A percentile compares a stretch with the other conserved stretches of the same genome.
Conservation (phyloP, 2,329 filamentous ascomycete species). For the Aureobasidium sp. region DNA sequence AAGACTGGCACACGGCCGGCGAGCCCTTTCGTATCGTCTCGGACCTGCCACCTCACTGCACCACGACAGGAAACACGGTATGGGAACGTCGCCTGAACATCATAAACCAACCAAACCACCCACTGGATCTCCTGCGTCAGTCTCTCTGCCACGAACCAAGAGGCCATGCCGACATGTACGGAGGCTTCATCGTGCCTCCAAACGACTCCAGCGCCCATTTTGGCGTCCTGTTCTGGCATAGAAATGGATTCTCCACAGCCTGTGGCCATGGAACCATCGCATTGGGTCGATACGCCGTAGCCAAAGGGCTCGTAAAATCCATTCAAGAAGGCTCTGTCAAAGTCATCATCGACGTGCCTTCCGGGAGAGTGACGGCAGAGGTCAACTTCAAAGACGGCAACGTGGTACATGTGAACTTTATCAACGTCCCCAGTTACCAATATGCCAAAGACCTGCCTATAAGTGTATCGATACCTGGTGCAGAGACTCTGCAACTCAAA, state of each 20-base stretch:
- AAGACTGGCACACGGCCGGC: conserved; percentile 37
- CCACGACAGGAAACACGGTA: conserved; percentile 34
- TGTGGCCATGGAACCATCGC: conserved; percentile 46
- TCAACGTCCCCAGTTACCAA: conserved; percentile 15
- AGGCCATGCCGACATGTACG: conserved; percentile 45
- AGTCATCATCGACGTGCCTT: conserved; percentile 14
- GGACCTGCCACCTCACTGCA: conserved; percentile 25
- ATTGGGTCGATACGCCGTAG: conserved; percentile 35
- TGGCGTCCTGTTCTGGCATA: conserved; percentile 40
- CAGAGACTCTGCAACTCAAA: background rate
- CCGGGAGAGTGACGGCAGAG: conserved; percentile 11
- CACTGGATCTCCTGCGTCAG: conserved; percentile 26
- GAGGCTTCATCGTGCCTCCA: conserved; percentile 35
- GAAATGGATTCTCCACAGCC: conserved; percentile 42
- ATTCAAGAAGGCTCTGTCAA: background rate
- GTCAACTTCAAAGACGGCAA: background rate
- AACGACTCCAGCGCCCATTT: conserved; percentile 41
- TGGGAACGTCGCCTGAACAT: conserved; percentile 32
- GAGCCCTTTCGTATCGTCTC: conserved; percentile 41
- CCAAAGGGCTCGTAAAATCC: conserved; percentile 4
- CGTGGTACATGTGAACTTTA: conserved; percentile 11
- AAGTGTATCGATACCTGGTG: background rate
- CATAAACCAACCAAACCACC: conserved; percentile 15
- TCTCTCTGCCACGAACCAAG: conserved; percentile 40
- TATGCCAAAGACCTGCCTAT: background rate